These are phyloP conservation scores for Parasarocladium wereldwijsianum DNA, from an alignment of 2,329 filamentous ascomycete genomes.

Conservation along the genomic window DNA sequence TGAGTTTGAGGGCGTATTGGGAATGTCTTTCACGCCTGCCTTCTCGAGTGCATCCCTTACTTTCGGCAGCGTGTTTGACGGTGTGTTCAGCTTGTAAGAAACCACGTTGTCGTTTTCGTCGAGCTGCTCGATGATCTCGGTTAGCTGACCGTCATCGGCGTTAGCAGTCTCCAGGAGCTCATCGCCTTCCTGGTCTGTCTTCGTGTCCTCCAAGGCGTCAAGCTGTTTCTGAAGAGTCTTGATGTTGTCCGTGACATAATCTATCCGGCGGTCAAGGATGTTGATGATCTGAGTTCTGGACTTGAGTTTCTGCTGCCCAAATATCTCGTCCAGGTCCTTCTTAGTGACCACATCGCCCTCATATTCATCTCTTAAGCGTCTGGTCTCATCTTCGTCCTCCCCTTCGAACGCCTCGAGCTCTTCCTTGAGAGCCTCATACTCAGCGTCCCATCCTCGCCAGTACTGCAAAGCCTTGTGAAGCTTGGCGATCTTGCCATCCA, in stretches of 20 bases:
- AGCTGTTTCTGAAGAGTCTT: slow-evolving; percentile 60
- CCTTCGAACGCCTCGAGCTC: slow-evolving; percentile 48
- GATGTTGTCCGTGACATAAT: slow-evolving; percentile 80
- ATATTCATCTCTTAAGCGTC: slow-evolving; percentile 41
- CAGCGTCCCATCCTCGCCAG: slow-evolving; percentile 83
- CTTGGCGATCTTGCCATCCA: slow-evolving; percentile 58
- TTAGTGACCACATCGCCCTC: slow-evolving; percentile 47
- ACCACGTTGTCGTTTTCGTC: slow-evolving; percentile 83
- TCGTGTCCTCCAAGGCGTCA: slow-evolving; percentile 50
- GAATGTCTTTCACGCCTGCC: slow-evolving; percentile 48
- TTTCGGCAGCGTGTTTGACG: slow-evolving; percentile 51
- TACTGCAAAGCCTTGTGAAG: slow-evolving; percentile 65
- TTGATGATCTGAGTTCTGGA: slow-evolving; percentile 38
- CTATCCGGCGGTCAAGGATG: slow-evolving; percentile 54
- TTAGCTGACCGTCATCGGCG: slow-evolving; percentile 54
- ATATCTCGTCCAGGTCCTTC: slow-evolving; percentile 36
- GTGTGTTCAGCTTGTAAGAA: slow-evolving; percentile 48
- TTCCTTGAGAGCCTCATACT: slow-evolving; percentile 81
- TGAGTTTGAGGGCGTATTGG: slow-evolving; percentile 5
- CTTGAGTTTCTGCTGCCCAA: slow-evolving; percentile 15
- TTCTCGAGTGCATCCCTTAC: slow-evolving; percentile 62
- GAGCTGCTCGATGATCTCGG: slow-evolving; percentile 82
- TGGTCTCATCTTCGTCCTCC: slow-evolving; percentile 37
- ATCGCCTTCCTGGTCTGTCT: slow-evolving; percentile 43
- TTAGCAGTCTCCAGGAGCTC: slow-evolving; percentile 38